Conservation (phyloP, 2,329 filamentous ascomycete species). For the Cladosporium sp. region DNA sequence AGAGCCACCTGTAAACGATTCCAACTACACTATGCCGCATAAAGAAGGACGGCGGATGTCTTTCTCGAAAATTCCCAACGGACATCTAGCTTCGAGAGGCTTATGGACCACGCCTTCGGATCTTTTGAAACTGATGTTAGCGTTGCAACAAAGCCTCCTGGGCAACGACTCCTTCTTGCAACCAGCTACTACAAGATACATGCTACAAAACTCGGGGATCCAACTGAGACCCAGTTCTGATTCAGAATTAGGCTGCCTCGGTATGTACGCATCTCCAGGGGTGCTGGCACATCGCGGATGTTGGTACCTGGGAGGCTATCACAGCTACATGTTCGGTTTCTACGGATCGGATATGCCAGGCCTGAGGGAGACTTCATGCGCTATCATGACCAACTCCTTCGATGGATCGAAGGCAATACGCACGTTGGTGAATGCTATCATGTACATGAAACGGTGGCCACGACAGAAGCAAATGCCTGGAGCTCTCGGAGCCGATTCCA, state of each 20-base stretch:
- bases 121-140: not conserved
- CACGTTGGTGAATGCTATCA: not conserved
- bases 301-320: not conserved
- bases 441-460: not conserved
- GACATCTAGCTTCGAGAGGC: not conserved
- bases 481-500: not conserved
- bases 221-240: too few species aligned
- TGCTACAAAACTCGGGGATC: too few species aligned
- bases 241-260: not conserved
- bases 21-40: slow-evolving; percentile 1
- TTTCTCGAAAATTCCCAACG: too few species aligned
- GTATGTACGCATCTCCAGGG: not conserved
- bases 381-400: not conserved
- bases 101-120: not conserved
- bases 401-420: not conserved
- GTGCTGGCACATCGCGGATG: not conserved
- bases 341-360: not conserved
- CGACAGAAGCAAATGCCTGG: not conserved
- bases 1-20: not conserved
- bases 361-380: not conserved
- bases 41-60: too few species aligned
- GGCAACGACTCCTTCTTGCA: not conserved
- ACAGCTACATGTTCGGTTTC: not conserved
- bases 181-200: too few species aligned
- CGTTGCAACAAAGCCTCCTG: not conserved